Percentiles rank a stretch among this genome's conserved stretches.
Conservation (phyloP, 306 rosid species). For the Cucumis hystrix region DNA sequence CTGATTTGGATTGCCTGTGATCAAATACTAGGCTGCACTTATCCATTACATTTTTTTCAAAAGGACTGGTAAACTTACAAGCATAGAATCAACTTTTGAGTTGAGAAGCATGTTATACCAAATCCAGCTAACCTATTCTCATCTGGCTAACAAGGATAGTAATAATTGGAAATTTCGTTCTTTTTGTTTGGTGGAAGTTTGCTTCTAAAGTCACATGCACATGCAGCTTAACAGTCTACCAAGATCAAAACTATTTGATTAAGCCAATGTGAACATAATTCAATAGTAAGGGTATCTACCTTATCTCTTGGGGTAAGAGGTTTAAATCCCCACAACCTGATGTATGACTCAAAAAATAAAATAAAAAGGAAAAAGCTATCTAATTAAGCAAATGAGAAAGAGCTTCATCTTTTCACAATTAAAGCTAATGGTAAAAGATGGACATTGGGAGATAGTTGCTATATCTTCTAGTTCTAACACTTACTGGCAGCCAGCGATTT, state of each 20-base stretch:
- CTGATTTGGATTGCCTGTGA: neutral
- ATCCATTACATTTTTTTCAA: neutral
- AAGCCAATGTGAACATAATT: neutral
- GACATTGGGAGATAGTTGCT: neutral
- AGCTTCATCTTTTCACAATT: neutral
- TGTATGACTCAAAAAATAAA: neutral
- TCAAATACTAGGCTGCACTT: neutral
- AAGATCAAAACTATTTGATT: neutral
- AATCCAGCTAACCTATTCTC: neutral
- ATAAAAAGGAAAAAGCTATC: neutral
- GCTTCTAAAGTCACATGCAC: neutral
- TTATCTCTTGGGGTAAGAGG: neutral
- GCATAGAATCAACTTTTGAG: neutral
- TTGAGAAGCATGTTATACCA: neutral
- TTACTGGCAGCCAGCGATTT: slow-evolving; percentile 96
- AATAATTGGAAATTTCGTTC: neutral
- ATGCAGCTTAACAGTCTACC: neutral
- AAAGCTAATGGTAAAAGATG: neutral
- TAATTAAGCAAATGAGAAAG: neutral
- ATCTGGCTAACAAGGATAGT: neutral
- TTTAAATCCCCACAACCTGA: neutral
- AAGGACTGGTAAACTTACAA: neutral
- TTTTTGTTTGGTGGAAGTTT: neutral
- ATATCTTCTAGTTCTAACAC: slow-evolving; percentile 15
- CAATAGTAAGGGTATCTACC: neutral